phyloP scores from a whole-genome alignment of 108 stramenopile species.

The Nitzschia sp. region DNA sequence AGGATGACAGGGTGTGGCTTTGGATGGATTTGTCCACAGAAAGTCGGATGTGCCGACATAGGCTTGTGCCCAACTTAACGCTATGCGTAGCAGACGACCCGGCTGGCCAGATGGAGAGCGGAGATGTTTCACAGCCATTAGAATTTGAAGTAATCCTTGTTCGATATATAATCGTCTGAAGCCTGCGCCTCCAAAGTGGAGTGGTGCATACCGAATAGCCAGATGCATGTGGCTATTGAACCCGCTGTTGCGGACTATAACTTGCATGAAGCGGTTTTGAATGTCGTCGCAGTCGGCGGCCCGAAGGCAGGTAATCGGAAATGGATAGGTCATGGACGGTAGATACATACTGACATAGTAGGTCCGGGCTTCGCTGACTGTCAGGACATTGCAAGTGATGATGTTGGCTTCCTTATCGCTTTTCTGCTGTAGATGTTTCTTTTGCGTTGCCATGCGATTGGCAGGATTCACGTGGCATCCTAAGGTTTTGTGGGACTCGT shows the following conservation, averaged over 20 bases:
- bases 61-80: not conserved
- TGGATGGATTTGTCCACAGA: too few species aligned
- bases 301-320: not conserved
- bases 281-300: not conserved
- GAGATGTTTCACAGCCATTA: not conserved
- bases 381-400: not conserved
- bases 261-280: not conserved
- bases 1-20: too few species aligned
- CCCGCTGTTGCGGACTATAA: too few species aligned
- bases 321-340: not conserved
- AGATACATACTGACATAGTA: not conserved
- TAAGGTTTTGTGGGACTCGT: too few species aligned
- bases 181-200: not conserved
- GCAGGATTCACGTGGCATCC: not conserved
- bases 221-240: not conserved
- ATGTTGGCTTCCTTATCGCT: not conserved
- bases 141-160: not conserved
- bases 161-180: not conserved
- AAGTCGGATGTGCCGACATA: too few species aligned
- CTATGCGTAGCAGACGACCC: not conserved
- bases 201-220: not conserved
- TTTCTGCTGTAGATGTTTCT: not conserved
- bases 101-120: not conserved
- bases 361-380: not conserved
- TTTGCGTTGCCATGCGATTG: not conserved